Conservation (phyloP, 176 grass and related monocot species). For the Musa itinerans region DNA sequence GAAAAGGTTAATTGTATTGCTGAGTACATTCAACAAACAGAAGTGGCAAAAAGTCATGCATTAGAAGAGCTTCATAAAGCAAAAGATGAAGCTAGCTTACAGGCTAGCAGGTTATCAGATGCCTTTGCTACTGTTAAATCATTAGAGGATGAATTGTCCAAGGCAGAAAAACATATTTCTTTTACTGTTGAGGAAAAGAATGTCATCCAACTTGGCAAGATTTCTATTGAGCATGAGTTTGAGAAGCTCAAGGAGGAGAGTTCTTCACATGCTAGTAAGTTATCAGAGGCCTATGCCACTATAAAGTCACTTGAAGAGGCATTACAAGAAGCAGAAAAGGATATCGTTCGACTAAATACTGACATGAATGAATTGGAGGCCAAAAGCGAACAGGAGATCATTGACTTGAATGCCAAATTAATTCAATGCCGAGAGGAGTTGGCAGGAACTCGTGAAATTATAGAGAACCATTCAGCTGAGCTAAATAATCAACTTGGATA, state of each 20-base stretch:
- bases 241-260: conserved; percentile 69
- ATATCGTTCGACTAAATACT: conserved; percentile 36
- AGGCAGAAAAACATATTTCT: conserved; percentile 51
- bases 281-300: conserved; percentile 50
- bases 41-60: conserved; percentile 43
- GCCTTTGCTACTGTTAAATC: conserved; percentile 38
- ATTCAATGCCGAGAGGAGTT: conserved; percentile 57
- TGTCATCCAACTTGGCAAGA: conserved; percentile 36
- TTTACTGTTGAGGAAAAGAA: conserved; percentile 60
- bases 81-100: conserved; percentile 40
- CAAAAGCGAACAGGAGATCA: conserved; percentile 47
- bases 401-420: conserved; percentile 50
- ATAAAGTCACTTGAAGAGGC: conserved; percentile 66
- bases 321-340: conserved; percentile 47
- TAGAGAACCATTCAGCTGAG: conserved; percentile 53
- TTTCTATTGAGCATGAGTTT: conserved; percentile 59
- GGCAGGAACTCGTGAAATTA: conserved; percentile 39
- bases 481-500: conserved; percentile 55
- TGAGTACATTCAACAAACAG: conserved; percentile 51
- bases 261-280: conserved; percentile 40
- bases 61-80: conserved; percentile 47
- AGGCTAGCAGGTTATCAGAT: conserved; percentile 43
- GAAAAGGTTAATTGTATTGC: conserved; percentile 51
- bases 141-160: conserved; percentile 55
- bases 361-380: conserved; percentile 53